Base-by-base conservation (phyloP, 1,284 basidiomycete genomes). In the Chalciporus sp. region DNA sequence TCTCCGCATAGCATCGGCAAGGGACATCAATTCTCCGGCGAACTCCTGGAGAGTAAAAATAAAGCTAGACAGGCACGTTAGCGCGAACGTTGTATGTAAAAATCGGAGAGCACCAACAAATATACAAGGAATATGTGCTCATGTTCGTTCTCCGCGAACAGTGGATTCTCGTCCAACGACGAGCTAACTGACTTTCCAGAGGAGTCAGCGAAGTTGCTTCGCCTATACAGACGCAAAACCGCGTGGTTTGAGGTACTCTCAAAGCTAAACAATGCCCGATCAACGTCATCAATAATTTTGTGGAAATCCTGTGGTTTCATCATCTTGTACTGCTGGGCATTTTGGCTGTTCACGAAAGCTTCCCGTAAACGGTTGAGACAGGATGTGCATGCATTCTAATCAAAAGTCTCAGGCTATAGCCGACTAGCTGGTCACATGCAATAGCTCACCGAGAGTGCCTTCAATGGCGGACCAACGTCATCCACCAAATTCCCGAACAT, bases 11-110 rank as follows among this genome's bases (percentile, higher is more conserved):
- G 92, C 87, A 64, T 94, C 90, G 0, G 93, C 79, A 4, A 97
- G 82, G 39, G 85, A 86, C 42, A 89, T 78, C 44, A 95, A 73
- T 69, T 97, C 95, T 55, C 82, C 76, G 7, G 91, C 83, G 66
- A 96, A 96, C 67, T 97, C 95, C 71, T 97, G 93, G 42, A 96
- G 72, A 0, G 93, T 95, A 71, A 96, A 97, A 56, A 95, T 89
- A 72, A 94, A 95, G 74, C 93, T 95, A 58, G 11, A 39, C 29
- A 47, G 37, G 48, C 19, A 28, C 42, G 20, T 58, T 39, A 67
- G 49, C 9, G 42, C 6, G 20, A 43, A 17, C 8, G 26, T 51
- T 31, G 29, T 42, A 20, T 4, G 7, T 12, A 17, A 50, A 52
- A 31, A 29, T 17, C 23, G 9, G 37, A 49, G 23, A 33, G 16